A percentile compares a stretch with the other conserved stretches of the same genome.
Evolutionary conservation across 2,329 filamentous ascomycete genomes (phyloP).

Genomic region (Botrytis fabae): DNA sequence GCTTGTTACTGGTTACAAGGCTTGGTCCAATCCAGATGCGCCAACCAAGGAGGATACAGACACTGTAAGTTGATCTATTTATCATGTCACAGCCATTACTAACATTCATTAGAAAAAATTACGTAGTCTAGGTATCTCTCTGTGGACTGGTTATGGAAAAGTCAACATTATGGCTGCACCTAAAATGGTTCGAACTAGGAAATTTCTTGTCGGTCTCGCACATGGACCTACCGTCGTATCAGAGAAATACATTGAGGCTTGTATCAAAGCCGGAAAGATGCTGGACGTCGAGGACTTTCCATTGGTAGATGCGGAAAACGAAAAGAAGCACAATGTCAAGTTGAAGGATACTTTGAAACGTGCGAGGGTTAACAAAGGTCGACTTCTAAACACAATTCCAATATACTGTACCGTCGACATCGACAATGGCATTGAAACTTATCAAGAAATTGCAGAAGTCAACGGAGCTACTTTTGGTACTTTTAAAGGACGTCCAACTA

Average conservation of each 20-base stretch:
- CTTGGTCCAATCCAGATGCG: constrained; percentile 69
- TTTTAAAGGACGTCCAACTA: constrained; percentile 61
- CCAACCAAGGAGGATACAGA: constrained; percentile 73
- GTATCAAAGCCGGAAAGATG: constrained; percentile 66
- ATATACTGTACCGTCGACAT: constrained; percentile 85
- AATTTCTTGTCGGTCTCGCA: constrained; percentile 87
- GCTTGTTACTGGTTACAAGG: constrained; percentile 78
- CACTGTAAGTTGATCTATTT: constrained; percentile 57
- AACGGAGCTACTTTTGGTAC: constrained; percentile 83
- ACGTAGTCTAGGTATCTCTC: constrained; percentile 77
- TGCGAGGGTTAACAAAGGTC: constrained; percentile 74
- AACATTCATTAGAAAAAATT: constrained; percentile 67
- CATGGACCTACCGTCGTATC: constrained; percentile 76
- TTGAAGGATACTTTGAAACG: constrained; percentile 67
- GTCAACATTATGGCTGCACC: constrained; percentile 90
- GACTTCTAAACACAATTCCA: constrained; percentile 71
- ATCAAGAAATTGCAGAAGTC: constrained; percentile 79
- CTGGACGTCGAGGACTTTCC: constrained; percentile 65
- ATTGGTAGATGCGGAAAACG: constrained; percentile 70
- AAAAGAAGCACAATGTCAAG: constrained; percentile 68
- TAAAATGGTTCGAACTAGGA: constrained; percentile 82
- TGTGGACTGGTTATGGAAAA: constrained; percentile 71
- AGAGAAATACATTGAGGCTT: constrained; percentile 75
- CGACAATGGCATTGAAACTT: constrained; percentile 79
- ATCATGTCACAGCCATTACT: constrained; percentile 18